These are phyloP conservation scores for Cladobotryum protrusum DNA, from an alignment of 2,329 filamentous ascomycete genomes.

Conservation along the genomic window DNA sequence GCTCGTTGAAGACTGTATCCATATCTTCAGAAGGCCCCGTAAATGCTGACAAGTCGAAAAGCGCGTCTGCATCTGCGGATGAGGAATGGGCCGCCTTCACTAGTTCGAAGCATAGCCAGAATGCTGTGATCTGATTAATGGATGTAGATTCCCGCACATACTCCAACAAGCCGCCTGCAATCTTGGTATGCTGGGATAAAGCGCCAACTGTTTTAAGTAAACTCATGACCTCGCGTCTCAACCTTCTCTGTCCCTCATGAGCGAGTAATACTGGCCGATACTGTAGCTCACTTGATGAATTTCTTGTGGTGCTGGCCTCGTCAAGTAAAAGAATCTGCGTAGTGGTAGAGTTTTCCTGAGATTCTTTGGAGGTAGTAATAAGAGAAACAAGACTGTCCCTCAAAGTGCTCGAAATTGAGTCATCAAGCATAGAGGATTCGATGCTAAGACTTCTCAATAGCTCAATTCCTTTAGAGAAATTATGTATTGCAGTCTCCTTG, in stretches of 20 bases:
- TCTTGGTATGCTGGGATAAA: slow-evolving; percentile 51
- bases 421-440: slow-evolving; percentile 60
- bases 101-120: slow-evolving; percentile 75
- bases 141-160: slow-evolving; percentile 53
- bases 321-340: slow-evolving; percentile 24
- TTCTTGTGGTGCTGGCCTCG: slow-evolving; percentile 13
- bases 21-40: slow-evolving; percentile 33
- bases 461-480: slow-evolving; percentile 68
- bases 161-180: slow-evolving; percentile 61
- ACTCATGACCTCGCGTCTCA: slow-evolving; percentile 49
- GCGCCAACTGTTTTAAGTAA: slow-evolving; percentile 52
- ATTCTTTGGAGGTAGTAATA: slow-evolving; percentile 20
- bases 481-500: slow-evolving; percentile 66
- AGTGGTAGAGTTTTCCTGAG: slow-evolving; percentile 9
- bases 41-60: slow-evolving; percentile 51
- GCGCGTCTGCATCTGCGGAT: slow-evolving; percentile 54
- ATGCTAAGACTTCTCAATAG: slow-evolving; percentile 58
- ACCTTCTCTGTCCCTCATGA: slow-evolving; percentile 60
- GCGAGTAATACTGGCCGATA: slow-evolving; percentile 59
- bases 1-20: slow-evolving; percentile 50
- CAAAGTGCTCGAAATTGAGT: slow-evolving; percentile 60
- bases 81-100: slow-evolving; percentile 51
- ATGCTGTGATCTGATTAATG: slow-evolving; percentile 58
- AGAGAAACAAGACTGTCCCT: slow-evolving; percentile 63
- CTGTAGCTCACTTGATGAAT: slow-evolving; percentile 12